Percentiles rank a stretch among this genome's conserved stretches.
Evolutionary conservation across 306 rosid genomes (phyloP).

Genomic region (Quercus agrifolia): DNA sequence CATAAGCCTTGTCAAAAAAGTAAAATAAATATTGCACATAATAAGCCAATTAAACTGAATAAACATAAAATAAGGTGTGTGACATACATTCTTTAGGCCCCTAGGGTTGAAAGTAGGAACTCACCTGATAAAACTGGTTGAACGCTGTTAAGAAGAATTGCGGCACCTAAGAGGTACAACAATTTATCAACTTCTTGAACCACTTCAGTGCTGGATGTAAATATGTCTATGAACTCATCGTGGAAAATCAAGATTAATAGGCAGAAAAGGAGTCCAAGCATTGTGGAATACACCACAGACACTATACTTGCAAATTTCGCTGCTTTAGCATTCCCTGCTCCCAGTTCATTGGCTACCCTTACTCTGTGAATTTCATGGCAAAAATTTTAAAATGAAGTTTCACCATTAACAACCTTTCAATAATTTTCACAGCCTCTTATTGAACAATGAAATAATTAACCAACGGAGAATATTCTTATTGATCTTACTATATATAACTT

Average conservation of each 20-base stretch:
- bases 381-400: background rate
- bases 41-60: too few relatives aligned
- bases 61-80: too few relatives aligned
- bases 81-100: too few relatives aligned
- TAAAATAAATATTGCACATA: too few relatives aligned
- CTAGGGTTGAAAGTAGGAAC: background rate
- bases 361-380: conserved; percentile 35
- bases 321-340: conserved; percentile 63
- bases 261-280: conserved; percentile 46
- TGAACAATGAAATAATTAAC: too few relatives aligned
- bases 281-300: conserved; percentile 42
- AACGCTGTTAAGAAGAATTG: conserved; percentile 65
- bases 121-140: conserved; percentile 69
- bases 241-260: conserved; percentile 33
- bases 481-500: too few relatives aligned
- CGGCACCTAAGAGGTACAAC: conserved; percentile 44
- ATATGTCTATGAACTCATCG: conserved; percentile 41
- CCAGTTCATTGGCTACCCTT: conserved; percentile 70
- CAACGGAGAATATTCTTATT: too few relatives aligned
- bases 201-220: conserved; percentile 48
- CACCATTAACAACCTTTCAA: too few relatives aligned
- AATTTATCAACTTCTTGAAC: conserved; percentile 42
- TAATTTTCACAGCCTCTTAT: too few relatives aligned
- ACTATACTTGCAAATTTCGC: conserved; percentile 62
- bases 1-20: too few relatives aligned